Conservation (phyloP, 352 stramenopile genomes). For the Plasmopara muralis region DNA sequence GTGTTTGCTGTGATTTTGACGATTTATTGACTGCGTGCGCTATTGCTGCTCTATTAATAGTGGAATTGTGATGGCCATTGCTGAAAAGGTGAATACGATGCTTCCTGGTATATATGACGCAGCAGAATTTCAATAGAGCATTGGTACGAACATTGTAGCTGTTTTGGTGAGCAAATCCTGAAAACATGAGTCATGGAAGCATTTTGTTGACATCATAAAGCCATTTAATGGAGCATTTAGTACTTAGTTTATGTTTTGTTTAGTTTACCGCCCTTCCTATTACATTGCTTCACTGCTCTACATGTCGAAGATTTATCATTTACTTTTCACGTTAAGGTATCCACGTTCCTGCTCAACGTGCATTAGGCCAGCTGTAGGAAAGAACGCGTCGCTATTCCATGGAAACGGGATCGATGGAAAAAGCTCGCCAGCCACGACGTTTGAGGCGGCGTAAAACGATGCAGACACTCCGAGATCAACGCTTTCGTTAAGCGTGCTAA, state of each 20-base stretch:
- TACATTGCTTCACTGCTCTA: too few relatives aligned
- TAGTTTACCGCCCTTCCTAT: too few relatives aligned
- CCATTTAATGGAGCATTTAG: too few relatives aligned
- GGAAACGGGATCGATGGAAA: conserved; percentile 16
- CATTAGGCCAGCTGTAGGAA: conserved; percentile 14
- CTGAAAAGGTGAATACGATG: conserved; percentile 96
- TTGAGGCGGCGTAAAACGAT: conserved; percentile 12
- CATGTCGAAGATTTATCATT: too few relatives aligned
- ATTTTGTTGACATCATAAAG: too few relatives aligned
- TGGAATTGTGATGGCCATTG: conserved; percentile 95
- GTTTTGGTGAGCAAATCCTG: too few relatives aligned
- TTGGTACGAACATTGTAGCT: conserved; percentile 1
- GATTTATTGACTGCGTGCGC: not conserved
- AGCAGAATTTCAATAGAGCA: conserved; percentile 87
- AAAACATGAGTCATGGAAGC: too few relatives aligned
- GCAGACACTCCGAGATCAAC: conserved; percentile 14
- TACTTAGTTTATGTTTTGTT: too few relatives aligned
- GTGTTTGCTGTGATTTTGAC: not conserved
- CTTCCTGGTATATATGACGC: conserved; percentile 96
- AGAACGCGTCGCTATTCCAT: conserved; percentile 28
- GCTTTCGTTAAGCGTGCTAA: too few relatives aligned
- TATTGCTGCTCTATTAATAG: conserved; percentile 32
- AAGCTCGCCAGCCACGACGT: conserved; percentile 11
- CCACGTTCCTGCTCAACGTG: conserved; percentile 21
- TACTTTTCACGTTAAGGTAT: not conserved